Conservation (phyloP, 352 stramenopile genomes). For the Blastocystis sp. region DNA sequence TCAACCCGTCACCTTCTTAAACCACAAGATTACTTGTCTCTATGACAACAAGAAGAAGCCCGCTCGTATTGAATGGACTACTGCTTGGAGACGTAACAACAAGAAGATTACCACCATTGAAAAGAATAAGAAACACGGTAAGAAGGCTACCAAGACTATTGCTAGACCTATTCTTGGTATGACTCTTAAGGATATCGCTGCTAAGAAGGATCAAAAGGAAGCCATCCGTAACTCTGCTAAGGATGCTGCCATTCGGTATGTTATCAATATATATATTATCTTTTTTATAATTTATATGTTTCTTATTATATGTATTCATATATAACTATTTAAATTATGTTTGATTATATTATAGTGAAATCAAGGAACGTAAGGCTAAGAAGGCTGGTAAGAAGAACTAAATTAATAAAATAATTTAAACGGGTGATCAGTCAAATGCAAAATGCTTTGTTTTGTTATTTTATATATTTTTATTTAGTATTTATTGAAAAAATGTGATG, state of each 20-base stretch:
- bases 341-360: no score
- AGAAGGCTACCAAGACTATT: conserved; percentile 30
- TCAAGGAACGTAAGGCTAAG: no score
- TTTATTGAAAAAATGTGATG: no score
- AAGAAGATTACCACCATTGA: conserved; percentile 45
- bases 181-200: conserved; percentile 21
- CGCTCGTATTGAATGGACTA: conserved; percentile 95
- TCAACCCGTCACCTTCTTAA: conserved; percentile 76
- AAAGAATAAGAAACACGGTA: conserved; percentile 34
- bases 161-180: conserved; percentile 22
- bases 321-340: no score
- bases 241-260: conserved; percentile 27
- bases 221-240: conserved; percentile 30
- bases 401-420: no score
- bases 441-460: no score
- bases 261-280: no score
- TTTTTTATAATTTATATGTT: no score
- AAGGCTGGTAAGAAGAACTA: no score
- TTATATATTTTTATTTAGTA: no score
- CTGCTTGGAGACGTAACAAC: conserved; percentile 46
- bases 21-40: conserved; percentile 85
- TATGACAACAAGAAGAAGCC: conserved; percentile 96
- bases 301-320: no score
- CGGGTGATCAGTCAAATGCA: no score
- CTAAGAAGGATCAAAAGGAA: conserved; percentile 21